phyloP scores from a whole-genome alignment of 1,284 basidiomycete genomes.

The Schizopora paradoxa region DNA sequence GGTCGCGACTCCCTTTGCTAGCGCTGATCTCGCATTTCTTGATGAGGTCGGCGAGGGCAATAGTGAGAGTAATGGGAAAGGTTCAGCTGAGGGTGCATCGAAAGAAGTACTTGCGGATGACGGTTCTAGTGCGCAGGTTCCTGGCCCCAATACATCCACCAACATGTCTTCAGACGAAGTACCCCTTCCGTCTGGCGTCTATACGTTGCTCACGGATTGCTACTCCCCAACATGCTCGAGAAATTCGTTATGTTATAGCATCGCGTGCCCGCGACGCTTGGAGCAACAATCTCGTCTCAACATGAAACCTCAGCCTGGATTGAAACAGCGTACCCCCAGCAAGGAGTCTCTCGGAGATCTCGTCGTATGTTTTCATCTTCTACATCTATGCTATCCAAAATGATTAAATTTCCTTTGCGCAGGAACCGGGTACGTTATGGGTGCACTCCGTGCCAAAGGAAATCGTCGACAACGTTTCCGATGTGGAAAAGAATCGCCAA shows the following conservation, averaged over 20 bases:
- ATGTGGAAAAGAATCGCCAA: conserved; percentile 92
- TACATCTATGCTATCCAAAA: conserved; percentile 10
- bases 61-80: conserved; percentile 29
- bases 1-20: conserved; percentile 71
- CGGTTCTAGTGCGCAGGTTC: conserved; percentile 17
- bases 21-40: conserved; percentile 54
- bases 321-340: conserved; percentile 74
- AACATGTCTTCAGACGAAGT: conserved; percentile 53
- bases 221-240: conserved; percentile 97
- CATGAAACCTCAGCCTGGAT: conserved; percentile 88
- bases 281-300: conserved; percentile 92
- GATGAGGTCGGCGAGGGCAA: conserved; percentile 30
- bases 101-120: conserved; percentile 11
- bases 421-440: conserved; percentile 95
- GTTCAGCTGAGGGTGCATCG: conserved; percentile 3
- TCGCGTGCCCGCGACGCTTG: conserved; percentile 89
- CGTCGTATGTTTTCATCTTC: conserved; percentile 45
- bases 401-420: conserved; percentile 15
- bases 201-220: conserved; percentile 95
- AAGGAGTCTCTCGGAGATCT: conserved; percentile 80
- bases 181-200: conserved; percentile 91
- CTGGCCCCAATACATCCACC: conserved; percentile 39
- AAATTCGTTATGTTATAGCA: conserved; percentile 92
- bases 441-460: conserved; percentile 95
- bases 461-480: conserved; percentile 87